phyloP scores from a whole-genome alignment of 2,329 filamentous ascomycete species.

The Diaporthe citrichinensis region DNA sequence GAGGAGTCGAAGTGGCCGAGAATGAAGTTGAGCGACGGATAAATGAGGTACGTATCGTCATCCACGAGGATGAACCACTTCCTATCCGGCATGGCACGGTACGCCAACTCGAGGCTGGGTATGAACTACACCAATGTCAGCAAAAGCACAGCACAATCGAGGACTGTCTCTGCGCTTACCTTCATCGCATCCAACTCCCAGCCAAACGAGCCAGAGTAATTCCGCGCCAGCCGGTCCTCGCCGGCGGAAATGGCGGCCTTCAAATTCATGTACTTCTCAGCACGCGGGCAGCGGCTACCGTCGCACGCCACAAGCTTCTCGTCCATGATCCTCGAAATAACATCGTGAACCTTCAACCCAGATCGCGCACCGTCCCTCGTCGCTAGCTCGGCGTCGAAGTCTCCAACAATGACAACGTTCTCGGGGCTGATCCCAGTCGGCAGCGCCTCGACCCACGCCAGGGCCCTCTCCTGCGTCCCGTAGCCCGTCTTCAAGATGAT shows the following conservation, averaged over 20 bases:
- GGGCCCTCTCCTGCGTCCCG: conserved; percentile 65
- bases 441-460: conserved; percentile 62
- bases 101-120: conserved; percentile 67
- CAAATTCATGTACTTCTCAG: conserved; percentile 58
- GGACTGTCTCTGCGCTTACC: conserved; percentile 48
- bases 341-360: conserved; percentile 55
- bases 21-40: conserved; percentile 61
- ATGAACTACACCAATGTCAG: conserved; percentile 60
- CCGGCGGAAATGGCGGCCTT: conserved; percentile 55
- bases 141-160: too few relatives aligned
- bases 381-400: conserved; percentile 58
- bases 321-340: conserved; percentile 50
- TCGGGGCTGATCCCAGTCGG: conserved; percentile 49
- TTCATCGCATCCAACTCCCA: conserved; percentile 67
- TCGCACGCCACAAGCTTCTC: conserved; percentile 50
- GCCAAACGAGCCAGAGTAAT: conserved; percentile 56
- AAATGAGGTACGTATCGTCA: conserved; percentile 70
- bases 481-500: conserved; percentile 71
- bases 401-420: conserved; percentile 64
- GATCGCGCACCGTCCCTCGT: conserved; percentile 45
- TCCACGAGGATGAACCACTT: conserved; percentile 72
- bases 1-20: conserved; percentile 64
- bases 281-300: conserved; percentile 49
- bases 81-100: conserved; percentile 64
- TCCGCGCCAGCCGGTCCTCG: conserved; percentile 54